Conservation (phyloP, 371 early-diverging fungal species). For the Syncephalastrum contaminatum region DNA sequence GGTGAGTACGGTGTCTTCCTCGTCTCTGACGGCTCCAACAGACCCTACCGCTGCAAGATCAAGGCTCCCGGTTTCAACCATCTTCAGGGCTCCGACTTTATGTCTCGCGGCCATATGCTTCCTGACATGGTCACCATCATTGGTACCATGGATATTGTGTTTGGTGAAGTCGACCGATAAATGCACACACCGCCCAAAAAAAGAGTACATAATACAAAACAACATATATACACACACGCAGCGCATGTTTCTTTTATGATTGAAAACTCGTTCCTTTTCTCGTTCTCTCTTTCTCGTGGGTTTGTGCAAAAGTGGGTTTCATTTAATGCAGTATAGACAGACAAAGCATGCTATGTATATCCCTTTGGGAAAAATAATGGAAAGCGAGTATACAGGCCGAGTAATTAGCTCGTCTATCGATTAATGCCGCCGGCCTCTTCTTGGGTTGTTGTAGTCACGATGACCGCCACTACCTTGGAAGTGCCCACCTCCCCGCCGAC, state of each 20-base stretch:
- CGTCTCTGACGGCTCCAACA: conserved; percentile 87
- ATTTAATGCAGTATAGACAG: not conserved
- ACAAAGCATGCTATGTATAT: too few species aligned
- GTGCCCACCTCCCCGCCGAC: too few species aligned
- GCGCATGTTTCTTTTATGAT: conserved; percentile 1
- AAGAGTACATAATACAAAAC: not conserved
- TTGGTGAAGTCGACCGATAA: conserved; percentile 88
- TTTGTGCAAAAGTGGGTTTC: not conserved
- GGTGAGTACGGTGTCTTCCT: conserved; percentile 95
- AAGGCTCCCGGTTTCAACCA: conserved; percentile 96
- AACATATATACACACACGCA: not conserved
- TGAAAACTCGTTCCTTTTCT: not conserved
- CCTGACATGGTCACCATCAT: conserved; percentile 96
- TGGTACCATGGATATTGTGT: conserved; percentile 93
- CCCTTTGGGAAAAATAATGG: too few species aligned
- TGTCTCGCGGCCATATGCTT: conserved; percentile 88
- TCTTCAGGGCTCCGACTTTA: conserved; percentile 86
- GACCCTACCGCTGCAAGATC: conserved; percentile 97
- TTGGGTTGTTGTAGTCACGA: too few species aligned
- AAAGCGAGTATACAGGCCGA: too few species aligned
- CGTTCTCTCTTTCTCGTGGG: not conserved
- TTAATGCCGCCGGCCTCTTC: too few species aligned
- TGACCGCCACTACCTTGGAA: too few species aligned
- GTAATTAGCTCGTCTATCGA: too few species aligned
- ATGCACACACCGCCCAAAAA: conserved; percentile 8